Conservation (phyloP, 768 basidiomycete genomes). For the Mycena leptocephala region DNA sequence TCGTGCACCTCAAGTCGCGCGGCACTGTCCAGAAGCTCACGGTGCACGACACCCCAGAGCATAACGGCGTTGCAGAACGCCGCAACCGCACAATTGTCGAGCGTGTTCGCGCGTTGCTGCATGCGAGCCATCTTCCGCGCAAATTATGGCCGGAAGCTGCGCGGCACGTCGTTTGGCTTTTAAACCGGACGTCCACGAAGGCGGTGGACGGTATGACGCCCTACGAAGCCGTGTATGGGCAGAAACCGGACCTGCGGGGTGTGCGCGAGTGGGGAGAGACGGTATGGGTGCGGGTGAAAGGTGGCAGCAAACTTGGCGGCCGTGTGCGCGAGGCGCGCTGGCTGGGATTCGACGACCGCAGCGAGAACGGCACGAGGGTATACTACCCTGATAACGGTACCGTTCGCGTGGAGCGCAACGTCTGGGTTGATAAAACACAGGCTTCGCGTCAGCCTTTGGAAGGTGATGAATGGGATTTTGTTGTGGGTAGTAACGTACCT, state of each 20-base stretch:
- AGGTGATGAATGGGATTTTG: not conserved
- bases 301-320: slow-evolving; percentile 8
- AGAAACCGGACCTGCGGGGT: slow-evolving; percentile 33
- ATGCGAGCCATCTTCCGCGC: slow-evolving; percentile 17
- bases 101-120: slow-evolving; percentile 38
- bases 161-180: slow-evolving; percentile 37
- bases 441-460: not conserved
- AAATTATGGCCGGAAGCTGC: slow-evolving; percentile 38
- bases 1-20: slow-evolving; percentile 9
- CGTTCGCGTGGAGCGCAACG: slow-evolving; percentile 30
- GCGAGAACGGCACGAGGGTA: slow-evolving; percentile 25
- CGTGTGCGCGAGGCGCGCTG: slow-evolving; percentile 17
- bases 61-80: slow-evolving; percentile 49
- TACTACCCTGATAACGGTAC: slow-evolving; percentile 37
- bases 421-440: slow-evolving; percentile 5
- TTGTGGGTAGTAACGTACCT: not conserved
- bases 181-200: slow-evolving; percentile 32
- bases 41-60: slow-evolving; percentile 43
- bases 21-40: slow-evolving; percentile 44
- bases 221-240: slow-evolving; percentile 21
- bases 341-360: slow-evolving; percentile 23
- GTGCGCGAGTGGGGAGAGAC: slow-evolving; percentile 11
- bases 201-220: slow-evolving; percentile 22
- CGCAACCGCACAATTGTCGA: slow-evolving; percentile 43
- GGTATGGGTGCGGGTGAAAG: slow-evolving; percentile 10